Conservation (phyloP, 306 rosid species). For the Cucumis cinereus region DNA sequence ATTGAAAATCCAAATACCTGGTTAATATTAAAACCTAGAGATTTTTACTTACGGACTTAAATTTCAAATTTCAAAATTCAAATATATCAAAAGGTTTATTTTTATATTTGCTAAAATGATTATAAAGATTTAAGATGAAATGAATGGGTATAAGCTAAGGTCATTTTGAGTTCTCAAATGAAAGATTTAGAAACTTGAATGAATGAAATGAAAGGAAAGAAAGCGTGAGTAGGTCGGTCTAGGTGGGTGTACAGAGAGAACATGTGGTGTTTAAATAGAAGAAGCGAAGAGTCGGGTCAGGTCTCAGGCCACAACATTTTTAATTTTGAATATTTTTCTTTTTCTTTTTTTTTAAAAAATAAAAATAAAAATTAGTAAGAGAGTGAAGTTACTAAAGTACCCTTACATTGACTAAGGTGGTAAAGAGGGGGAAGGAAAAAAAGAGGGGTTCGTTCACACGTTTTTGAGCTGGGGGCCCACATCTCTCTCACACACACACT, state of each 20-base stretch:
- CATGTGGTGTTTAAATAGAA: not conserved
- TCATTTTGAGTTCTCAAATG: too few relatives aligned
- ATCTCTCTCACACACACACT: not conserved
- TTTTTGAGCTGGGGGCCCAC: not conserved
- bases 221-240: not conserved
- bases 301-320: not conserved
- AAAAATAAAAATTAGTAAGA: not conserved
- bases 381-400: not conserved
- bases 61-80: too few relatives aligned
- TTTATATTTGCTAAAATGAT: too few relatives aligned
- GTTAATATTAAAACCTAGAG: too few relatives aligned
- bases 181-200: too few relatives aligned
- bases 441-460: slow-evolving; percentile 3
- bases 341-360: not conserved
- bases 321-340: too few relatives aligned
- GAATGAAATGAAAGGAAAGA: too few relatives aligned
- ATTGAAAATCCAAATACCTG: not conserved
- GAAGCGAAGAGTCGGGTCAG: not conserved
- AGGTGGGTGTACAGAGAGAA: not conserved
- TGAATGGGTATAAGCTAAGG: too few relatives aligned
- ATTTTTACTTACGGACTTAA: too few relatives aligned
- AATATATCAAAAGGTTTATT: too few relatives aligned
- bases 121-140: too few relatives aligned
- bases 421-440: not conserved
- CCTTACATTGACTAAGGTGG: not conserved